Percentiles rank a stretch among this genome's conserved stretches.
phyloP scores from a whole-genome alignment of 257 asterid species.

The Nicotiana otophora region DNA sequence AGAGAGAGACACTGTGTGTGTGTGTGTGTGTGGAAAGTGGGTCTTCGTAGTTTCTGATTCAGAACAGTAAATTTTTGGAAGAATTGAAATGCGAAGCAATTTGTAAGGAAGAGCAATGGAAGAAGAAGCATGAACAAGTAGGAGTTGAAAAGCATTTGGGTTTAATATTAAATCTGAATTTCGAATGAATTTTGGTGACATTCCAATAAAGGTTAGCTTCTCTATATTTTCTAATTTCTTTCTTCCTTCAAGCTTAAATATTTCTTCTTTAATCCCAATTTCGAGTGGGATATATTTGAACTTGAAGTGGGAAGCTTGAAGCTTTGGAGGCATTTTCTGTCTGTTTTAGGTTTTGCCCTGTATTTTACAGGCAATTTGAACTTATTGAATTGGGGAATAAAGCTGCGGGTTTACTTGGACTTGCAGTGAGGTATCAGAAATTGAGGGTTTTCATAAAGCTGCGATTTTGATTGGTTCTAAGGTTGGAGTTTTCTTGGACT shows the following conservation, averaged over 20 bases:
- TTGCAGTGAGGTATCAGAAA: neutral
- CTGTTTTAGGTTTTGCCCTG: constrained; percentile 21
- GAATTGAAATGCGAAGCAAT: constrained; percentile 43
- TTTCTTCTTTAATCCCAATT: neutral
- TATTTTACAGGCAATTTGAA: constrained; percentile 14
- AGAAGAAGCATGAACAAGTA: constrained; percentile 49
- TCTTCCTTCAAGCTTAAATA: constrained; percentile 10
- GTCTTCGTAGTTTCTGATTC: constrained; percentile 36
- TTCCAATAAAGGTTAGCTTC: constrained; percentile 14
- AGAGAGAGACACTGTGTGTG: too few relatives aligned
- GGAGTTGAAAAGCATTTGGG: constrained; percentile 22
- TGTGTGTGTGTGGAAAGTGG: constrained; percentile 22
- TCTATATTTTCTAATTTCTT: constrained; percentile 4
- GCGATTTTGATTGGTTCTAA: constrained; percentile 9
- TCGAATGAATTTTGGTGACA: neutral
- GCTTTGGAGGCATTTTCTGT: constrained; percentile 9
- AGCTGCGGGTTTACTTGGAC: constrained; percentile 19
- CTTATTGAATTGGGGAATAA: constrained; percentile 19
- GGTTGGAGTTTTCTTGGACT: constrained; percentile 15
- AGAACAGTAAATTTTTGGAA: constrained; percentile 15
- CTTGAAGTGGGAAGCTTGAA: constrained; percentile 18
- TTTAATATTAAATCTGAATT: constrained; percentile 34
- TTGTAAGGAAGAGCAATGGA: constrained; percentile 43
- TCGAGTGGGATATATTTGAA: neutral
- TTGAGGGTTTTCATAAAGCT: constrained; percentile 4